Percentiles rank a stretch among this genome's conserved stretches.
Evolutionary conservation across 805 yeast species (phyloP).

Genomic region (Wickerhamiella azyma): DNA sequence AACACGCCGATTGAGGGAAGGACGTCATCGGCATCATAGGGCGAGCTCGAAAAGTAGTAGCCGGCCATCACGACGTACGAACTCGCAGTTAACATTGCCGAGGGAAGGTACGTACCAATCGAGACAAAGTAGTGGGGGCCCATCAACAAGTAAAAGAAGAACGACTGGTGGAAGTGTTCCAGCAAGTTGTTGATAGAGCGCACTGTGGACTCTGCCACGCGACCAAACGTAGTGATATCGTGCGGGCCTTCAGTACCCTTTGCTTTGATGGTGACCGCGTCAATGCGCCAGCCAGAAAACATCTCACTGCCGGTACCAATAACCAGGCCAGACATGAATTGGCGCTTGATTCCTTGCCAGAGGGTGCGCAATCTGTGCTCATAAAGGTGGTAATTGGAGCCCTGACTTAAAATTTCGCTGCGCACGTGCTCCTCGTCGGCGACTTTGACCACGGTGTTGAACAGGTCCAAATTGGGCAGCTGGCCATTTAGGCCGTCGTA

Average conservation of each 20-base stretch:
- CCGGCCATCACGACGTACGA: constrained; percentile 60
- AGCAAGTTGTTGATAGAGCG: constrained; percentile 81
- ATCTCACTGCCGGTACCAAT: constrained; percentile 68
- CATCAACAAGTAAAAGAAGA: constrained; percentile 76
- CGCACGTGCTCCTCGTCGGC: constrained; percentile 64
- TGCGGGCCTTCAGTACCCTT: constrained; percentile 40
- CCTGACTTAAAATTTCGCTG: constrained; percentile 45
- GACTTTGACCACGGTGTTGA: constrained; percentile 67
- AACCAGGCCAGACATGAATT: constrained; percentile 58
- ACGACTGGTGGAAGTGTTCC: constrained; percentile 95
- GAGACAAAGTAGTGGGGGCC: constrained; percentile 75
- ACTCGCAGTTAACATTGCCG: constrained; percentile 60
- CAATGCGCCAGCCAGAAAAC: constrained; percentile 93
- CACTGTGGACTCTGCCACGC: constrained; percentile 75
- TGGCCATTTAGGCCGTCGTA: constrained; percentile 93
- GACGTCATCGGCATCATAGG: constrained; percentile 18
- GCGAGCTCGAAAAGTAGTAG: constrained; percentile 20
- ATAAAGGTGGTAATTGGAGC: constrained; percentile 30
- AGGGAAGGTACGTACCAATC: constrained; percentile 83
- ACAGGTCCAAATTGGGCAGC: constrained; percentile 80
- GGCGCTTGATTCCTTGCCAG: constrained; percentile 48
- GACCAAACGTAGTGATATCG: constrained; percentile 85
- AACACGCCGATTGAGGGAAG: constrained; percentile 24
- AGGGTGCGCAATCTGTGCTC: constrained; percentile 43
- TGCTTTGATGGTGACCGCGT: constrained; percentile 71